A percentile compares a stretch with the other conserved stretches of the same genome.
Conservation (phyloP, 306 rosid species). For the Elaeagnus macrophylla region DNA sequence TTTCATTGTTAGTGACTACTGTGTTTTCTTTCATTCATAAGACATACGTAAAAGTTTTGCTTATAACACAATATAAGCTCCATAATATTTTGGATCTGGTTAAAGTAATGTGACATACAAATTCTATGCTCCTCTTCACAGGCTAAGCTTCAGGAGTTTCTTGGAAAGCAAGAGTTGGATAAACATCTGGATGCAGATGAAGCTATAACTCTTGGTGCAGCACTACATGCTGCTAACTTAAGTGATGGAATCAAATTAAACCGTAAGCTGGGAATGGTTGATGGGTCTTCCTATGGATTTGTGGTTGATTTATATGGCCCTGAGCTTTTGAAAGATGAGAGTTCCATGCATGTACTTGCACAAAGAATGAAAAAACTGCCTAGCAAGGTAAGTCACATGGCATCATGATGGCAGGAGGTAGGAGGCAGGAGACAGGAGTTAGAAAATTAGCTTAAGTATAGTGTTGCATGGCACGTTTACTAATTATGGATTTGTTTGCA, state of each 20-base stretch:
- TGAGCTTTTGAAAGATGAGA: slow-evolving; percentile 61
- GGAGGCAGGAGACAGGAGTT: slow-evolving; percentile 15
- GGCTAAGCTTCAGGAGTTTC: slow-evolving; percentile 93
- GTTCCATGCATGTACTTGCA: slow-evolving; percentile 68
- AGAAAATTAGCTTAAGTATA: slow-evolving; percentile 14
- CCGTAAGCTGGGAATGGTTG: slow-evolving; percentile 95
- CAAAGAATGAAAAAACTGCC: slow-evolving; percentile 86
- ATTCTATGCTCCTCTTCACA: slow-evolving; percentile 19
- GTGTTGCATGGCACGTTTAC: slow-evolving; percentile 12
- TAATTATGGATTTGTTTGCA: slow-evolving; percentile 17
- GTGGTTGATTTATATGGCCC: slow-evolving; percentile 72
- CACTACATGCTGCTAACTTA: slow-evolving; percentile 87
- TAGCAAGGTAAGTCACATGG: slow-evolving; percentile 54
- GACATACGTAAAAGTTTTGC: too few relatives aligned
- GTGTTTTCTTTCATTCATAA: too few relatives aligned
- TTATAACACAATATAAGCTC: too few relatives aligned
- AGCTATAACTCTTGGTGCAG: slow-evolving; percentile 87
- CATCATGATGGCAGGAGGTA: slow-evolving; percentile 11
- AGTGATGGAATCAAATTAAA: slow-evolving; percentile 97
- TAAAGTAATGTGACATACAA: not conserved
- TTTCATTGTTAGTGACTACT: too few relatives aligned
- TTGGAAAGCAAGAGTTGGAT: slow-evolving; percentile 85
- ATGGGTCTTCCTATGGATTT: slow-evolving; percentile 84
- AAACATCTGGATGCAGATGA: slow-evolving; percentile 98
- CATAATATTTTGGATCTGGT: too few relatives aligned